Evolutionary conservation across 805 yeast genomes (phyloP), one percentile per base, ranked within the genome.

Genomic region (Ogataea paradorogensis): DNA sequence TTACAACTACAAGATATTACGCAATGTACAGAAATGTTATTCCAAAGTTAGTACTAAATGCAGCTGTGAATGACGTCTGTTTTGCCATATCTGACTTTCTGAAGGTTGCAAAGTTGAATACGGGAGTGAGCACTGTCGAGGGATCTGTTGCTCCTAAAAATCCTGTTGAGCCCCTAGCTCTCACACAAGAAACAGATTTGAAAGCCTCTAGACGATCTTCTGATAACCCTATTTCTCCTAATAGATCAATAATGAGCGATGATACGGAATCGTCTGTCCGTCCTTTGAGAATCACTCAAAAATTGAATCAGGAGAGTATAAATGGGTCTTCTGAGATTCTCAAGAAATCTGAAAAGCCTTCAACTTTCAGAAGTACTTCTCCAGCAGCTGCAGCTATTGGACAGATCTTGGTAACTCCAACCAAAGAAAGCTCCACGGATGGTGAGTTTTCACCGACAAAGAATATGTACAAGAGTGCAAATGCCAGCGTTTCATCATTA

Each of bases 1-100:
- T 91, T 29, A 80, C 95, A 3, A 73, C 88, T 1, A 76, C 90
- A 1, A 72, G 96, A 53, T 86, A 87, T 55, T 84, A 69, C 59
- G 76, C 84, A 1, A 65, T 80, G 9, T 82, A 84, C 50, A 67
- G 74, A 4, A 70, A 72, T n/a, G 54, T 85, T 2, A 62, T 87
- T 40, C 96, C 96, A 0, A 73, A 71, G 38, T 64, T 83, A 15
- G 73, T 88, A 2, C 72, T 89, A 14, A 83, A 87, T 61, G 75
- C 88, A 15, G 82, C 97, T 0, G 65, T 86, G 8, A 74, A 84
- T 30, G 96, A 89, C 53, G 65, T 89, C 25, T 71, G 82, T 7
- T 82, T 80, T 55, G 64, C 82, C 2, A 65, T 82, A 16, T 81
- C 84, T 54, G 84, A 81, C 47, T 69, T 81, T 39, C 53, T 83